Percentiles rank a stretch among this genome's conserved stretches.
Evolutionary conservation across 2,329 filamentous ascomycete genomes (phyloP).

Genomic region (Bretziella fagacearum): DNA sequence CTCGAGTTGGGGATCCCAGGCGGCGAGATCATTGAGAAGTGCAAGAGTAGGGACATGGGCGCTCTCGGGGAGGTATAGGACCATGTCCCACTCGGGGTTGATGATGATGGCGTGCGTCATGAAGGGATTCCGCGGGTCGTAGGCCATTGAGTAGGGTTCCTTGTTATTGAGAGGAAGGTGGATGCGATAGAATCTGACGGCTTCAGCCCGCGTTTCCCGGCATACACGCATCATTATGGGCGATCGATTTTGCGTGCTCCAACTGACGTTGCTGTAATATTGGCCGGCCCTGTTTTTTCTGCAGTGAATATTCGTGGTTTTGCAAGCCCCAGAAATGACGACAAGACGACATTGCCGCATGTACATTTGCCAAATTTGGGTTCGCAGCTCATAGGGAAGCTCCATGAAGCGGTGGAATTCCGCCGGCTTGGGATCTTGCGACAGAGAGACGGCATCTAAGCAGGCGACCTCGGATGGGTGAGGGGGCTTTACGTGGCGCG

Average conservation of each 20-base stretch:
- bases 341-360: constrained; percentile 15
- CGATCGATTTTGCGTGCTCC: constrained; percentile 16
- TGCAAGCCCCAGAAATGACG: constrained; percentile 13
- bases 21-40: constrained; percentile 16
- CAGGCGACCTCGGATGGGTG: background rate
- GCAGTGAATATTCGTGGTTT: background rate
- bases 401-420: constrained; percentile 14
- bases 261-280: constrained; percentile 12
- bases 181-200: constrained; percentile 16
- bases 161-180: constrained; percentile 11
- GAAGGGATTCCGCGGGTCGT: constrained; percentile 14
- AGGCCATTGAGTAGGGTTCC: background rate
- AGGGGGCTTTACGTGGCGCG: background rate
- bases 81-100: constrained; percentile 17
- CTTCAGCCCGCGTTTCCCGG: constrained; percentile 15
- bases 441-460: background rate
- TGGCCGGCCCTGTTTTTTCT: constrained; percentile 8
- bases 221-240: constrained; percentile 16
- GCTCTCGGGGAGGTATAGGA: constrained; percentile 14
- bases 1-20: constrained; percentile 14
- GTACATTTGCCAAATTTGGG: constrained; percentile 16
- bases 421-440: background rate
- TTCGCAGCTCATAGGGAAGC: constrained; percentile 15
- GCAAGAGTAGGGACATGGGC: constrained; percentile 12
- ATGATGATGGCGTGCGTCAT: constrained; percentile 15